phyloP scores from a whole-genome alignment of 352 stramenopile species.

The Pythium apleroticum region DNA sequence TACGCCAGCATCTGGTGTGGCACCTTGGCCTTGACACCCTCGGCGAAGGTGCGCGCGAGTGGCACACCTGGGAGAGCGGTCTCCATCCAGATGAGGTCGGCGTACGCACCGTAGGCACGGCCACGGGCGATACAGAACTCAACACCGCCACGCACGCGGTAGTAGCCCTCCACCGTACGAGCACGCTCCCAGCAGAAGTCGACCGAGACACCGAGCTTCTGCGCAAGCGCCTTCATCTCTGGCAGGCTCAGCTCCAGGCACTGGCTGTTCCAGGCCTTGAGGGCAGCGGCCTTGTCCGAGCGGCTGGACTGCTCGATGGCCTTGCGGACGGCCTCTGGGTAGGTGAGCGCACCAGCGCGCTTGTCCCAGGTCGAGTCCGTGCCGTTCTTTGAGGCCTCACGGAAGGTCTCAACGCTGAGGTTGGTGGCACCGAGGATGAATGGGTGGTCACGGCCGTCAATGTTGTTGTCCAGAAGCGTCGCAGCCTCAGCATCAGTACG shows the following conservation, averaged over 20 bases:
- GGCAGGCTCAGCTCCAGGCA: conserved; percentile 72
- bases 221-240: conserved; percentile 76
- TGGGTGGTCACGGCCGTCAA: conserved; percentile 96
- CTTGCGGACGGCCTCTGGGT: conserved; percentile 92
- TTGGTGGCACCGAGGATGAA: conserved; percentile 97
- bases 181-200: conserved; percentile 96
- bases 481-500: conserved; percentile 97
- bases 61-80: conserved; percentile 93
- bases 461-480: conserved; percentile 97
- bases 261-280: conserved; percentile 84
- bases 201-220: conserved; percentile 76
- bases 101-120: conserved; percentile 93
- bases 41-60: conserved; percentile 93
- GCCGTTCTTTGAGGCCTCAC: conserved; percentile 71
- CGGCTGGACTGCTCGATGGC: conserved; percentile 64
- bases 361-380: conserved; percentile 88
- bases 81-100: conserved; percentile 99
- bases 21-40: conserved; percentile 90
- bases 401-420: conserved; percentile 83
- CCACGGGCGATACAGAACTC: conserved; percentile 97
- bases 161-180: conserved; percentile 97
- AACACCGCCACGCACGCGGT: conserved; percentile 94
- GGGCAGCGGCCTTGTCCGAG: conserved; percentile 50
- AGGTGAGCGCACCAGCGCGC: conserved; percentile 94
- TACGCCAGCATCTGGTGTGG: conserved; percentile 98